phyloP scores from a whole-genome alignment of 2,329 filamentous ascomycete genomes.

The Nothopassalora personata region DNA sequence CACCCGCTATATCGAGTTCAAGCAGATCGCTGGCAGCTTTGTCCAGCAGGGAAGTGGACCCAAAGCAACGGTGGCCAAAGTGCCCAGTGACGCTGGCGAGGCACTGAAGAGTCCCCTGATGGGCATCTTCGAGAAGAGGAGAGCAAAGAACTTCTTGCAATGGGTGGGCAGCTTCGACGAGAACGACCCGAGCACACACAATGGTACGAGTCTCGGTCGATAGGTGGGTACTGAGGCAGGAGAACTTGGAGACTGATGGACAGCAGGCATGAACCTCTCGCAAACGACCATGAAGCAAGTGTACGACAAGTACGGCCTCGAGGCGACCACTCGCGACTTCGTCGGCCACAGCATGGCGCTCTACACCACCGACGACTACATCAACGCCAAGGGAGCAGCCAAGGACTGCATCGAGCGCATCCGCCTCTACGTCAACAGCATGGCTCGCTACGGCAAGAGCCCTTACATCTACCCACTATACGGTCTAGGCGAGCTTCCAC shows the following conservation, averaged over 20 bases:
- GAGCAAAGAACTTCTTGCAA: constrained; percentile 94
- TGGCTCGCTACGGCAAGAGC: constrained; percentile 95
- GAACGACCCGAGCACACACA: constrained; percentile 79
- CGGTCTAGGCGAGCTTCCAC: constrained; percentile 91
- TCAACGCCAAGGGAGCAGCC: constrained; percentile 65
- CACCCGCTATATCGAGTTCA: constrained; percentile 50
- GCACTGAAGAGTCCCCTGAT: constrained; percentile 89
- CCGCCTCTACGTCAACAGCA: constrained; percentile 93
- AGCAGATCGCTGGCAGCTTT: constrained; percentile 81
- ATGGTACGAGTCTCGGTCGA: constrained; percentile 54
- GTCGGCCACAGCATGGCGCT: constrained; percentile 98
- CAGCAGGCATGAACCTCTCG: constrained; percentile 66
- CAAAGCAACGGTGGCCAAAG: constrained; percentile 92
- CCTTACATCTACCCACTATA: constrained; percentile 99
- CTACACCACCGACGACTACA: constrained; percentile 84
- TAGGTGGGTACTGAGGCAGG: background rate
- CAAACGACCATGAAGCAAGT: constrained; percentile 93
- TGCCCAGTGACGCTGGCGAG: constrained; percentile 87
- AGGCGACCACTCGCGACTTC: constrained; percentile 85
- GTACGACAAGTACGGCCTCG: constrained; percentile 95
- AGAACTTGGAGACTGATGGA: constrained; percentile 13
- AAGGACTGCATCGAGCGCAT: constrained; percentile 88
- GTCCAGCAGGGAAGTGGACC: constrained; percentile 81
- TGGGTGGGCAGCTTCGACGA: constrained; percentile 85
- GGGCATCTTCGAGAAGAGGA: constrained; percentile 95